Evolutionary conservation across 83 land plant species (phyloP), one percentile per base, ranked within the genome.

Genomic region (Thuja plicata): DNA sequence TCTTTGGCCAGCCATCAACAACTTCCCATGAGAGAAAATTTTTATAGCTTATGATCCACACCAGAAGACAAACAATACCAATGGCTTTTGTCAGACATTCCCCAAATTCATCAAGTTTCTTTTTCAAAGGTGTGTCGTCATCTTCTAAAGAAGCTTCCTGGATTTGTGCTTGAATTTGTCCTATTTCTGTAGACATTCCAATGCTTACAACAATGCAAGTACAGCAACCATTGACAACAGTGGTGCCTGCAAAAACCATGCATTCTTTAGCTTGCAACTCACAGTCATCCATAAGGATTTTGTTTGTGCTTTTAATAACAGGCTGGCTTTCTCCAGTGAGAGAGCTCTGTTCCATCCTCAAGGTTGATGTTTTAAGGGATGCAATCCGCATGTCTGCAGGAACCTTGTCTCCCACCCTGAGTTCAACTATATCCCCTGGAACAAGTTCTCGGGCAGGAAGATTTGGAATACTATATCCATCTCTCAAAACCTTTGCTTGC

Each of bases 231-330:
- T 97, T 97, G 24, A 93, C 95, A 41, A 97, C 96, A 37, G 99
- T 97, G 0, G 99, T 97, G n/a, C 98, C 99, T 21, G 99, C 92
- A 88, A 97, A 97, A 50, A 96, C 94, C 97, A 97, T 96, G 90
- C 93, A 93, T 48, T 96, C 97, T 86, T 97, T 97, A 1, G 95
- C 94, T 60, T 97, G 99, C 85, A 97, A 89, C 74, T 97, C 99
- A 89, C 95, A 91, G 41, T 97, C 98, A 37, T 94, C 96, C n/a
- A 90, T 76, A 70, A 79, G 87, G 5, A 94, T 87, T 62, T 93
- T 89, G 76, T 76, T 85, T 8, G 88, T 86, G 76, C 94, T 89
- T 91, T 97, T 97, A 50, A 92, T 60, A n/a, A 96, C 97, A 16
- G 99, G 96, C 91, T 92, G 91, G 55, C 96, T 93, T 87, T 97